Evolutionary conservation across 768 basidiomycete species (phyloP), one percentile per base, ranked within the genome.

Genomic region (Pulveroboletus ravenelii): DNA sequence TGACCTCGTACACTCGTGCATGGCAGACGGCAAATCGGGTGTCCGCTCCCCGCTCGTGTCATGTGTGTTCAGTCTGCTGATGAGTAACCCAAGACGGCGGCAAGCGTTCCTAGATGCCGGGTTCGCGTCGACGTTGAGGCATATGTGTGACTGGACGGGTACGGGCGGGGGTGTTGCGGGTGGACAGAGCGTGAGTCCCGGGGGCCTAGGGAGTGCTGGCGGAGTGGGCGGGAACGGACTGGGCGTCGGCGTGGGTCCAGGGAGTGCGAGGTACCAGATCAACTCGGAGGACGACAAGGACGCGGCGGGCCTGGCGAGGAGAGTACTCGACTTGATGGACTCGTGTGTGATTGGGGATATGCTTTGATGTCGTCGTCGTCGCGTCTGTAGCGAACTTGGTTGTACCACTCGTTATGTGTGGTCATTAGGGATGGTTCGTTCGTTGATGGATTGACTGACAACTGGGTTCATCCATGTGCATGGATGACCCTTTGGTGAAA

Each of bases 201-300:
- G 63, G 8, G 57, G 62, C 12, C 30, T 61, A 10, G 59, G 54
- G 35, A 45, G 54, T 3, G 50, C 42, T 3, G 48, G 44, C 2
- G 44, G 57, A 2, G 32, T 55, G 9, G 45, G 61, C 1, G 32
- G n/a, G 8, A 54, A 48, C 37, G 38, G 36, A 5, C 14, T 31
- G 8, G 35, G 35, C 6, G 13, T 3, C 0, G 39, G 52, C 7
- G 23, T 3, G 6, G 54, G 60, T 0, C 10, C 8, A 13, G 58
- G 55, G 15, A 2, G 12, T 2, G 36, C n/a, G 45, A 50, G 60
- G 30, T 65, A 73, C 43, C 69, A 67, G 47, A 70, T 73, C 47
- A 69, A 72, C 14, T 66, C 77, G 50, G 84, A 84, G 52, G 81
- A 81, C 35, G 84, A 86, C 59, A 70, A 70, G 60, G 80, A 84